A percentile compares a stretch with the other conserved stretches of the same genome.
Evolutionary conservation across 257 asterid species (phyloP).

Genomic region (Ehretia macrophylla): DNA sequence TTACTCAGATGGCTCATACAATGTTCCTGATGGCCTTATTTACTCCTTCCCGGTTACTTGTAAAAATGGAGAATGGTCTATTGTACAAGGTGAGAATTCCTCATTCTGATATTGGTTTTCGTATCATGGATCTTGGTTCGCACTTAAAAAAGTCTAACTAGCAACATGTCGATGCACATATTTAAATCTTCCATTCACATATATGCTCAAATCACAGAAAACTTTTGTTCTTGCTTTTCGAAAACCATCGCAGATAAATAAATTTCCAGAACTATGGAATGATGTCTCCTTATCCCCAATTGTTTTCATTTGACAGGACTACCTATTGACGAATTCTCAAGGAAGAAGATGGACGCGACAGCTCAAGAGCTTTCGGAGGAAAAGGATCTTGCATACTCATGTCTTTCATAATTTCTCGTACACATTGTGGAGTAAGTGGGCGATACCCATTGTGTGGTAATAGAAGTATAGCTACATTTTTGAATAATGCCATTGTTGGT

Average conservation of each 20-base stretch:
- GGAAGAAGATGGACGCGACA: conserved; percentile 77
- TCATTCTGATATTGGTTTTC: too few relatives aligned
- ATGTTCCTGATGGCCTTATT: conserved; percentile 83
- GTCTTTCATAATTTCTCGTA: conserved; percentile 50
- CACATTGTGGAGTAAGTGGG: not conserved
- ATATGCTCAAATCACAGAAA: too few relatives aligned
- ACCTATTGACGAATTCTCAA: conserved; percentile 68
- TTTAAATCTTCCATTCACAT: too few relatives aligned
- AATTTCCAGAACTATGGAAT: too few relatives aligned
- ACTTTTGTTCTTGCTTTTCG: too few relatives aligned
- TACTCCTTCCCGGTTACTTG: conserved; percentile 94
- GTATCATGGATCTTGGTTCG: too few relatives aligned
- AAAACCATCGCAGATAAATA: too few relatives aligned
- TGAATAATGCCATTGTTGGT: conserved; percentile 34
- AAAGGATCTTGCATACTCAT: conserved; percentile 82
- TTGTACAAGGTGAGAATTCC: conserved; percentile 70
- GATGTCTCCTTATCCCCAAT: not conserved
- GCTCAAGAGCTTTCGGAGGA: conserved; percentile 87
- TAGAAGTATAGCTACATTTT: conserved; percentile 23
- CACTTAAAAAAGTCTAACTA: too few relatives aligned
- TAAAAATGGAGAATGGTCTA: conserved; percentile 89
- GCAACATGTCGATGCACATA: too few relatives aligned
- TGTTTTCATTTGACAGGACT: conserved; percentile 42
- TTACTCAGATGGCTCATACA: conserved; percentile 90
- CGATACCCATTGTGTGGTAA: conserved; percentile 11